Percentiles rank a stretch among this genome's conserved stretches.
Conservation (phyloP, 352 stramenopile genomes). For the Pythium vanterpoolii region DNA sequence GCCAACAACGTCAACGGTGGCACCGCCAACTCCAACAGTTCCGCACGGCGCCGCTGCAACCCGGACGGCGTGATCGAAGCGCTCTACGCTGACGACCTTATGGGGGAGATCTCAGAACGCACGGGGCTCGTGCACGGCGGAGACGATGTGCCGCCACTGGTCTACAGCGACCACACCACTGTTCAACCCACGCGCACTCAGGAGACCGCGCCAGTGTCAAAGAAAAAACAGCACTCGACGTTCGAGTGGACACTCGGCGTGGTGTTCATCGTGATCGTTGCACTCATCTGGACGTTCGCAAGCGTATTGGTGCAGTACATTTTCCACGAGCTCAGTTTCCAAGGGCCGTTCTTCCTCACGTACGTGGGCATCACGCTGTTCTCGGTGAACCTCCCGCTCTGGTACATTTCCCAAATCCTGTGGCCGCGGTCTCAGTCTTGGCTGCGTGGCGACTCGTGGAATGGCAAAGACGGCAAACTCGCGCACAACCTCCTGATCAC, state of each 20-base stretch:
- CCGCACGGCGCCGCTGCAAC: background rate
- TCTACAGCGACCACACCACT: background rate
- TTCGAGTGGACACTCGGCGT: conserved; percentile 73
- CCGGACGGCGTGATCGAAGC: no score
- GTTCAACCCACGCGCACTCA: background rate
- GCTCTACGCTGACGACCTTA: background rate
- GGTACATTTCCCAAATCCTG: conserved; percentile 57
- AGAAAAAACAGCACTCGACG: conserved; percentile 27
- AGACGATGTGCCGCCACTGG: background rate
- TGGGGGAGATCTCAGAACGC: conserved; percentile 26
- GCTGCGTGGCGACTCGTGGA: conserved; percentile 30
- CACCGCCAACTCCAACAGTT: background rate
- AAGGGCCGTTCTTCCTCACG: conserved; percentile 86
- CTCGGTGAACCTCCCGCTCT: conserved; percentile 77
- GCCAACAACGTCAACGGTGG: background rate
- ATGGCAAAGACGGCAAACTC: conserved; percentile 34
- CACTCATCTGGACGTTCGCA: conserved; percentile 81
- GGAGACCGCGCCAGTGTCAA: conserved; percentile 1
- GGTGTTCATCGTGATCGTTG: conserved; percentile 68
- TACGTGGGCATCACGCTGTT: conserved; percentile 88
- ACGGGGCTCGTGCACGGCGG: conserved; percentile 24
- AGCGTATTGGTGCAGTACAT: conserved; percentile 89
- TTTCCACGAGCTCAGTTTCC: conserved; percentile 83
- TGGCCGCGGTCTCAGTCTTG: conserved; percentile 36
- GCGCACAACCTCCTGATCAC: conserved; percentile 34